Evolutionary conservation across 805 yeast genomes (phyloP).

Genomic region (Wickerhamomyces alni): DNA sequence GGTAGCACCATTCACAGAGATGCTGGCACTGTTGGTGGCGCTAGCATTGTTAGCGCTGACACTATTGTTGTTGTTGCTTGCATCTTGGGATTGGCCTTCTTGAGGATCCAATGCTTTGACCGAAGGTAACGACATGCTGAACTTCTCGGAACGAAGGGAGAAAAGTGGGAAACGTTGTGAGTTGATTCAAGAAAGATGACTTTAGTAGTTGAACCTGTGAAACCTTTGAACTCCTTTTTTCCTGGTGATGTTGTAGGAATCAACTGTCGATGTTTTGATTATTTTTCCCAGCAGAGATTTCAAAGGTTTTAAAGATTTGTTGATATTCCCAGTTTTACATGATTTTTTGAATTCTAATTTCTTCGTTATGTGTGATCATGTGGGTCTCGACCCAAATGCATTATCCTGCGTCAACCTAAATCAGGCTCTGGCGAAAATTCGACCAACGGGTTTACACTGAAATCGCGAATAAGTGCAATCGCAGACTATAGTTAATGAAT

Average conservation of each 20-base stretch:
- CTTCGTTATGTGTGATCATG: background rate
- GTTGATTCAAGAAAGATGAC: too few species aligned
- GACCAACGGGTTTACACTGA: too few species aligned
- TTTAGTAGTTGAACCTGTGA: too few species aligned
- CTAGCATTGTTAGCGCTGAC: slow-evolving; percentile 4
- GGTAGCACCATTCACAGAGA: slow-evolving; percentile 8
- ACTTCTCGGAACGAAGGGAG: background rate
- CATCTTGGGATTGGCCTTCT: background rate
- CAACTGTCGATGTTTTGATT: background rate
- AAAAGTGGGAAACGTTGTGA: too few species aligned
- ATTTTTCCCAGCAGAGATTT: background rate
- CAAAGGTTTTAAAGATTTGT: background rate
- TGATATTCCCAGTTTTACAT: background rate
- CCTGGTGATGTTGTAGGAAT: background rate
- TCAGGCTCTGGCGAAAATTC: too few species aligned
- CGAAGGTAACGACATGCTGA: background rate
- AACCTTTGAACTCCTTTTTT: too few species aligned
- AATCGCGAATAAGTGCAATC: too few species aligned
- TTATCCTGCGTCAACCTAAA: background rate
- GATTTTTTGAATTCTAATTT: background rate
- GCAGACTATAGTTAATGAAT: too few species aligned
- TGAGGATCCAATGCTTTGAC: background rate
- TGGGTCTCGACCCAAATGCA: background rate
- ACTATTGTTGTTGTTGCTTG: slow-evolving; percentile 3
- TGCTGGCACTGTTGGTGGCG: slow-evolving; percentile 21